phyloP scores from a whole-genome alignment of 2,329 filamentous ascomycete species.

The Fusarium sp. region DNA sequence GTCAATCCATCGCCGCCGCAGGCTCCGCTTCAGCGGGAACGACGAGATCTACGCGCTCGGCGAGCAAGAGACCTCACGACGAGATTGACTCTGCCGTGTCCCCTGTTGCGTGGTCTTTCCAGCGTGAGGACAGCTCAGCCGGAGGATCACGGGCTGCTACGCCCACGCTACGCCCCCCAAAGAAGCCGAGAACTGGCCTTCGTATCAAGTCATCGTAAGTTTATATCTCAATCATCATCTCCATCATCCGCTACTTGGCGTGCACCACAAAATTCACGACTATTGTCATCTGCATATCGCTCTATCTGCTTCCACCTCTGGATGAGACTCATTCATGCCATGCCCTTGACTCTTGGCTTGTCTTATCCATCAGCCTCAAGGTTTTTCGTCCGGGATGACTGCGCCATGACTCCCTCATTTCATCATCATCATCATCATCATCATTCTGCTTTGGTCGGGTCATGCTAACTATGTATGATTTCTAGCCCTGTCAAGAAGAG shows the following conservation, averaged over 20 bases:
- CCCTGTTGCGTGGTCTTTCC: conserved; percentile 60
- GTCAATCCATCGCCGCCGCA: conserved; percentile 46
- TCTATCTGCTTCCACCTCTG: background rate
- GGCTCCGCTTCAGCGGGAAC: conserved; percentile 39
- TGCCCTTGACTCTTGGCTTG: conserved; percentile 15
- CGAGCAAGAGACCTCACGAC: conserved; percentile 64
- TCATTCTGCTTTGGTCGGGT: background rate
- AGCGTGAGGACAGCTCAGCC: conserved; percentile 56
- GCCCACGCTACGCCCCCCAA: conserved; percentile 64
- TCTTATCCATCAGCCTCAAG: background rate
- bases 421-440: background rate
- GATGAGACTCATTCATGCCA: conserved; percentile 6
- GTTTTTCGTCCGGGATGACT: background rate
- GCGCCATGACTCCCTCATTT: background rate
- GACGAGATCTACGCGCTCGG: conserved; percentile 58
- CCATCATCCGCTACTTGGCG: background rate
- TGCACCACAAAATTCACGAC: background rate
- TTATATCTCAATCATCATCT: conserved; percentile 42
- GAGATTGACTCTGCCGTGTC: conserved; percentile 64
- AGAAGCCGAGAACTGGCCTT: conserved; percentile 68
- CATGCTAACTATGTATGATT: conserved; percentile 40
- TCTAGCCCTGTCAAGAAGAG: conserved; percentile 78
- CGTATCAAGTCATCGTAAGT: conserved; percentile 77
- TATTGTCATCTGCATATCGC: background rate
- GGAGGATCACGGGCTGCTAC: conserved; percentile 68